Conservation (phyloP, 768 basidiomycete species). For the Russula dissimulans region DNA sequence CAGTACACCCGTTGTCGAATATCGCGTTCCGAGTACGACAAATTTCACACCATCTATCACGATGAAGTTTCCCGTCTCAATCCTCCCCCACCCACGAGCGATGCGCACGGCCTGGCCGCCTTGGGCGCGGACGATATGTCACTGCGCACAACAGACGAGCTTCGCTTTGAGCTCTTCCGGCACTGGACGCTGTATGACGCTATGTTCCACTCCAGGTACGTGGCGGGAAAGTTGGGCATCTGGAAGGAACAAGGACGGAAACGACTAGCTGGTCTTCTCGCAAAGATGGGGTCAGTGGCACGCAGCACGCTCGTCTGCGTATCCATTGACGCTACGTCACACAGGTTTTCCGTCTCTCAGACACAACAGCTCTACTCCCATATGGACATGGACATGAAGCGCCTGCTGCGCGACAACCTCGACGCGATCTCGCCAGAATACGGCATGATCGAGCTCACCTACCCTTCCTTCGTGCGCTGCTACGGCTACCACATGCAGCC, state of each 20-base stretch:
- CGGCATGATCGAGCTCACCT: conserved; percentile 85
- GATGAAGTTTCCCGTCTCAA: conserved; percentile 94
- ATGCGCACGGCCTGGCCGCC: conserved; percentile 38
- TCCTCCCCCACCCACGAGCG: conserved; percentile 40
- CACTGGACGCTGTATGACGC: conserved; percentile 99
- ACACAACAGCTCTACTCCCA: conserved; percentile 90
- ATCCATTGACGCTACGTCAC: not conserved
- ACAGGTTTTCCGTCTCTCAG: conserved; percentile 86
- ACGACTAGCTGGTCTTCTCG: conserved; percentile 79
- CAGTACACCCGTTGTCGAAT: conserved; percentile 87
- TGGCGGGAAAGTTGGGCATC: conserved; percentile 88
- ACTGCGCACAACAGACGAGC: conserved; percentile 77
- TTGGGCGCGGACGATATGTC: conserved; percentile 75
- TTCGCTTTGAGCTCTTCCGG: conserved; percentile 89
- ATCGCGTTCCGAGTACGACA: conserved; percentile 78
- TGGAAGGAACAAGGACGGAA: conserved; percentile 95
- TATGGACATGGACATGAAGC: conserved; percentile 95
- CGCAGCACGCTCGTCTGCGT: not conserved
- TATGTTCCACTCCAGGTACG: conserved; percentile 96
- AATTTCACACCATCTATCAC: conserved; percentile 65
- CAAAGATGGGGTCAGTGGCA: conserved; percentile 88
- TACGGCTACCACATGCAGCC: conserved; percentile 86
- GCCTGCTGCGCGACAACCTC: conserved; percentile 67
- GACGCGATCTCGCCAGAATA: conserved; percentile 90
- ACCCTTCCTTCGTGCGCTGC: conserved; percentile 88